A percentile compares a stretch with the other conserved stretches of the same genome.
Conservation (phyloP, 352 stramenopile species). For the Phytophthora cryptogea region DNA sequence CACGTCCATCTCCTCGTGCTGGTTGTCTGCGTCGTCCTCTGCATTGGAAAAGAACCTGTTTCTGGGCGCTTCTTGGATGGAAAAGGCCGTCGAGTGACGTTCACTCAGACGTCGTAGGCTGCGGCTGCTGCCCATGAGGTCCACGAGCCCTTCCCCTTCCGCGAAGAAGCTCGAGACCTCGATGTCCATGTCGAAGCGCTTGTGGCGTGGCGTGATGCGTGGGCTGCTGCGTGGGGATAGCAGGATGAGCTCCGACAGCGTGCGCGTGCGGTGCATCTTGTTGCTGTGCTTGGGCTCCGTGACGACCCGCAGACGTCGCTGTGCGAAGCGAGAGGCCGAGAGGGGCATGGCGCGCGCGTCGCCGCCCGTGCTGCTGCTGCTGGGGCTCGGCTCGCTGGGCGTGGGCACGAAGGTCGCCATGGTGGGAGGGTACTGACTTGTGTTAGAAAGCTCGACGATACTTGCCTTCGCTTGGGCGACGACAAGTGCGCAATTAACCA, state of each 20-base stretch:
- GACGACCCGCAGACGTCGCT: slow-evolving; percentile 73
- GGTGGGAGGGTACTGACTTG: slow-evolving; percentile 10
- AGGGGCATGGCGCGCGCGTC: slow-evolving; percentile 26
- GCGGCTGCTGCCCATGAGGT: slow-evolving; percentile 50
- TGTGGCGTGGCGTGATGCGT: slow-evolving; percentile 59
- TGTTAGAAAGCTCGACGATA: slow-evolving; percentile 3
- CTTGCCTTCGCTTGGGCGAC: slow-evolving; percentile 4
- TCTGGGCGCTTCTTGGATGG: slow-evolving; percentile 24
- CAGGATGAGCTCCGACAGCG: slow-evolving; percentile 76
- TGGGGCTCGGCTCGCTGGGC: slow-evolving; percentile 33
- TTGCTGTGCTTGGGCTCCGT: slow-evolving; percentile 86
- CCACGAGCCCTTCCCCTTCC: slow-evolving; percentile 67
- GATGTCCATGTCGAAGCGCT: slow-evolving; percentile 87
- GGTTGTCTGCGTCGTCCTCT: slow-evolving; percentile 14
- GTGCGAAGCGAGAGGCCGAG: slow-evolving; percentile 50
- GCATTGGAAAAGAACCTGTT: slow-evolving; percentile 26
- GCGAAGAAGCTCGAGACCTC: slow-evolving; percentile 76
- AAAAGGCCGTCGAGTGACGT: slow-evolving; percentile 38
- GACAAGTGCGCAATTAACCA: slow-evolving; percentile 6
- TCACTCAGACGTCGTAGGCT: slow-evolving; percentile 25
- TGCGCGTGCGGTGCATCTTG: slow-evolving; percentile 85
- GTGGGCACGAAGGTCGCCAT: slow-evolving; percentile 33
- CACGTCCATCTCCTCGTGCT: slow-evolving; percentile 38
- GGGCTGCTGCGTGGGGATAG: slow-evolving; percentile 67
- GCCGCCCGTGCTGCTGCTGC: slow-evolving; percentile 19